Conservation (phyloP, 2,329 filamentous ascomycete genomes). For the Colletotrichum scovillei region DNA sequence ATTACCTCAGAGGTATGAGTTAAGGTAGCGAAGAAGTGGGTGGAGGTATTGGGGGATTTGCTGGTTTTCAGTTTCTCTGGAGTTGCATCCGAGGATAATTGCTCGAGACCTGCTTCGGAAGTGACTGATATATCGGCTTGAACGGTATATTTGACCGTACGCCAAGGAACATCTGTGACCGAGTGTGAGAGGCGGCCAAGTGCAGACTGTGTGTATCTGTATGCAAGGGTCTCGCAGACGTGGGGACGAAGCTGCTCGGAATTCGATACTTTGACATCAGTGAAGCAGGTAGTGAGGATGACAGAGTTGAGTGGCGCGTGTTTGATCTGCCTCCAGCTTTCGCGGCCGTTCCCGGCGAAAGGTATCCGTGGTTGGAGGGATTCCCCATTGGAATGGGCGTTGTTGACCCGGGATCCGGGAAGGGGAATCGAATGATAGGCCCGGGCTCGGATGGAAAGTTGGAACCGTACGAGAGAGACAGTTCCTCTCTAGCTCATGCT, state of each 20-base stretch:
- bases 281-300: not conserved
- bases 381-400: constrained; percentile 4
- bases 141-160: not conserved
- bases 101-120: not conserved
- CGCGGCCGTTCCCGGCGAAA: not conserved
- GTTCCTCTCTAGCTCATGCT: not conserved
- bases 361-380: not conserved
- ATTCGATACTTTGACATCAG: not conserved
- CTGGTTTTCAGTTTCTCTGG: not conserved
- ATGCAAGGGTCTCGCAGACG: not conserved
- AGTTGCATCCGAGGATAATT: not conserved
- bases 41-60: not conserved
- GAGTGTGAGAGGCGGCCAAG: not conserved
- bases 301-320: not conserved
- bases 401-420: not conserved
- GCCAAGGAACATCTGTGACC: not conserved
- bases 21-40: not conserved
- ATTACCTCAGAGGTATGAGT: too few relatives aligned
- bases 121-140: not conserved
- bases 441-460: not conserved
- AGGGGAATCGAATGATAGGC: not conserved
- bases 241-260: not conserved
- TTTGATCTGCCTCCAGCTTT: not conserved
- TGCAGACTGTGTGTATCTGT: not conserved
- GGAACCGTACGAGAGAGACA: not conserved